Evolutionary conservation across 148 eudicot genomes (phyloP), one percentile per base, ranked within the genome.

Genomic region (Camellia granthamiana): DNA sequence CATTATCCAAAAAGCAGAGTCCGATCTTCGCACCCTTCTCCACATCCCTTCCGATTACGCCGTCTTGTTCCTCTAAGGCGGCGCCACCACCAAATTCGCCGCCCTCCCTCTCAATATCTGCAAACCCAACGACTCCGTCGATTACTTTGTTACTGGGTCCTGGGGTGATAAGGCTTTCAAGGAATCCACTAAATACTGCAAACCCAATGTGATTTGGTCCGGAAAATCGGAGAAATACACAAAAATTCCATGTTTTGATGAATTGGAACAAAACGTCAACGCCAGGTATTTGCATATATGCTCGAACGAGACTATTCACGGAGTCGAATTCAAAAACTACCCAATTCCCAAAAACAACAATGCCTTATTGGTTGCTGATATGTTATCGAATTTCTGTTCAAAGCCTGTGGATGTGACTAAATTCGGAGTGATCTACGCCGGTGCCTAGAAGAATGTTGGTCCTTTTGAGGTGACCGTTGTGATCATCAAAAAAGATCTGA

Each of bases 361-460:
- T 61, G 87, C 77, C 0, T 5, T 96, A 12, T 73, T 96, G 55
- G 84, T 96, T 2, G 99, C 99, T 30, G 99, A 96, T 71, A 96
- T 96, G 99, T 94, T 97, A 0, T 91, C 95, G 0, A 96, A 96
- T 83, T 96, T 96, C 67, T 96, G 99, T 77, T 96, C 99, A 0
- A 96, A 96, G 77, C 95, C 95, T 0, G 98, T 96, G 13, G 98
- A 96, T 74, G 98, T 96, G 19, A 42, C 70, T 3, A 91, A 90
- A 42, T 96, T 96, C 60, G 99, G 95, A 1, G 15, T 92, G 14
- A 94, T 96, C 65, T 96, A 96, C 74, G 95, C 99, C 0, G 99
- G 99, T 61, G 99, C 98, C 0, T 97, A 96, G 90, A 96, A 96
- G 72, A 96, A 96, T 75, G 93, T 96, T 0, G 99, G 99, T 1